Evolutionary conservation across 2,329 filamentous ascomycete genomes (phyloP), one percentile per base, ranked within the genome.

Genomic region (Grosmannia clavigera): DNA sequence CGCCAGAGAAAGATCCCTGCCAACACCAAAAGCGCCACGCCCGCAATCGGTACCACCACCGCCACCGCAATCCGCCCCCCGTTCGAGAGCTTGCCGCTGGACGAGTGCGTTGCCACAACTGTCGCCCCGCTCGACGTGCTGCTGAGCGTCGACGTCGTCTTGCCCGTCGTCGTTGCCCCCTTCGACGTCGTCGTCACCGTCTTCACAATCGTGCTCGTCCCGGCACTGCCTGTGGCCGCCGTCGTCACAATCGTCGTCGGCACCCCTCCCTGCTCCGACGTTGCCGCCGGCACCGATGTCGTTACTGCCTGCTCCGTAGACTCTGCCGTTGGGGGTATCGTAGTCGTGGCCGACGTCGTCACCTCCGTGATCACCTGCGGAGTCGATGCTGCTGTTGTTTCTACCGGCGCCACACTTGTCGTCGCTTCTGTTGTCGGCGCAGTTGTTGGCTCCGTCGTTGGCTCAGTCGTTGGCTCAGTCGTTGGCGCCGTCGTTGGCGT

Each of bases 31-130:
- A 95, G 73, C 2, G 90, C 90, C 46, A 97, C 90, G 1, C 87
- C 90, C 1, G 85, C 90, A 56, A 99, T 92, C 5, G 94, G 94
- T 2, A 97, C 88, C 6, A 96, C 90, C 0, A 99, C 94, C 3
- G 92, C 92, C 57, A 97, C 85, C 9, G 94, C 92, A 63, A 95
- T 96, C 66, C 83, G 92, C 55, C 86, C 87, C 40, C 80, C 78
- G 55, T 80, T 79, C 65, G 70, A 75, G 9, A 92, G 74, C 2
- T 82, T 70, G n/a, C 69, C 66, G 11, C 66, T 61, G 0, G 60
- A 60, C 14, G 25, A 1, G 14, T 69, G 66, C 60, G 59, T 63
- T 56, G 61, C 54, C 58, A 67, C 65, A 61, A 69, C 66, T 6
- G 70, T 61, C 7, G 70, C 69, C 3, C 59, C 40, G 16, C 50